These are phyloP conservation scores for Xerocomus nothofagi DNA, from an alignment of 1,284 basidiomycete genomes.

Conservation along the genomic window DNA sequence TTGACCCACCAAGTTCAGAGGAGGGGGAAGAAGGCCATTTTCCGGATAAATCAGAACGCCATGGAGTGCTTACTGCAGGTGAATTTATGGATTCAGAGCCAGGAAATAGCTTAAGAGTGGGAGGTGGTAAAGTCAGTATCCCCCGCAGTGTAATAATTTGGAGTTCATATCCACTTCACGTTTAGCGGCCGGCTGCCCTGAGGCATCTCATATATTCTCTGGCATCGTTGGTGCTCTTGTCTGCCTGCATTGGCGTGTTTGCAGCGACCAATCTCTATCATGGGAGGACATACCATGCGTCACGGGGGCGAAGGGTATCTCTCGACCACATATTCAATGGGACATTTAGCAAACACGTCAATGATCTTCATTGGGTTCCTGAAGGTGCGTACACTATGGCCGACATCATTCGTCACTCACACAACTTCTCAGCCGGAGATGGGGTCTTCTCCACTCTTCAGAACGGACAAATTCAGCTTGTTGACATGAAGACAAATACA, in stretches of 20 bases:
- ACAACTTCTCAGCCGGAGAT: slow-evolving; percentile 72
- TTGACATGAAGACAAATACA: slow-evolving; percentile 75
- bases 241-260: slow-evolving; percentile 65
- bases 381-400: slow-evolving; percentile 60
- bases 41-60: slow-evolving; percentile 39
- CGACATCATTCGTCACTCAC: slow-evolving; percentile 11
- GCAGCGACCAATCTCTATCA: slow-evolving; percentile 66
- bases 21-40: slow-evolving; percentile 58
- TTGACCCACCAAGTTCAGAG: slow-evolving; percentile 70
- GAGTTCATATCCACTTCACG: slow-evolving; percentile 7
- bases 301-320: slow-evolving; percentile 66
- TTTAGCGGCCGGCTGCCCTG: slow-evolving; percentile 49
- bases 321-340: slow-evolving; percentile 91
- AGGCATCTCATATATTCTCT: slow-evolving; percentile 57
- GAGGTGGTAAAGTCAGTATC: slow-evolving; percentile 37
- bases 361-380: slow-evolving; percentile 75
- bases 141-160: neutral
- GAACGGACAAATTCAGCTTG: slow-evolving; percentile 68
- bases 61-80: slow-evolving; percentile 27
- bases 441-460: slow-evolving; percentile 78
- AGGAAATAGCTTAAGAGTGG: slow-evolving; percentile 39
- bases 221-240: slow-evolving; percentile 51
- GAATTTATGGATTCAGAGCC: slow-evolving; percentile 25
- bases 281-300: slow-evolving; percentile 50
- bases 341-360: slow-evolving; percentile 60